phyloP scores from a whole-genome alignment of 2,329 filamentous ascomycete species.

The Diaporthe ilicicola region DNA sequence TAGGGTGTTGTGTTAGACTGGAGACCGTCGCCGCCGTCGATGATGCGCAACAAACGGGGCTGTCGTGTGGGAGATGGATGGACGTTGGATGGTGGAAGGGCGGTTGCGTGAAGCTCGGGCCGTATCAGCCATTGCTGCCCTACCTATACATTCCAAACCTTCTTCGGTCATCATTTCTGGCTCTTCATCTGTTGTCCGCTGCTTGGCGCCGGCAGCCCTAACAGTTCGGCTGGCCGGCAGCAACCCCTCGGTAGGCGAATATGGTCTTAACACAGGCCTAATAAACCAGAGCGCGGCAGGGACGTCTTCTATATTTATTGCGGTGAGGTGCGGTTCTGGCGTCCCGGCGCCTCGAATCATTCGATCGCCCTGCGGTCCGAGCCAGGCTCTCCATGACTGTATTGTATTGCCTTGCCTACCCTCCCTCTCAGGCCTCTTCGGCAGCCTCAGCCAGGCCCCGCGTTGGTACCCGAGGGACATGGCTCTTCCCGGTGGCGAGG shows the following conservation, averaged over 20 bases:
- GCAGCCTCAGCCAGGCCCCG: conserved; percentile 12
- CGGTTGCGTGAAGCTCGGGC: conserved; percentile 9
- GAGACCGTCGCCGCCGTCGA: conserved; percentile 2
- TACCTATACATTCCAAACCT: conserved; percentile 19
- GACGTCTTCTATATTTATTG: conserved; percentile 23
- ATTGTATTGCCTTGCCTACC: background rate
- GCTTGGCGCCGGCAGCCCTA: conserved; percentile 22
- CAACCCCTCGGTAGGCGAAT: conserved; percentile 24
- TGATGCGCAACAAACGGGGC: conserved; percentile 5
- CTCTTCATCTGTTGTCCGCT: conserved; percentile 12
- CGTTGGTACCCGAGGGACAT: conserved; percentile 29
- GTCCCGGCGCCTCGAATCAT: background rate
- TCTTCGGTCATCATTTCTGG: conserved; percentile 20
- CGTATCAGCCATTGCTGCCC: conserved; percentile 20
- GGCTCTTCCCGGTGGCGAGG: conserved; percentile 29
- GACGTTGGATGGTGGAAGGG: background rate
- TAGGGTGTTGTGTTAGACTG: conserved; percentile 9
- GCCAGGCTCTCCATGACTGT: conserved; percentile 10
- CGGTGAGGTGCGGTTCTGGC: background rate
- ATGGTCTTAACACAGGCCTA: conserved; percentile 21
- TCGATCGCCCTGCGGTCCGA: conserved; percentile 3
- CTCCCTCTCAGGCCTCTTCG: background rate
- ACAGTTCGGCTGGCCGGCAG: conserved; percentile 23
- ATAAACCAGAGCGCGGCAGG: conserved; percentile 12
- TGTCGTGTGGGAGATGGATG: conserved; percentile 4